phyloP scores from a whole-genome alignment of 2,329 filamentous ascomycete genomes.

The Colletotrichum zoysiae region DNA sequence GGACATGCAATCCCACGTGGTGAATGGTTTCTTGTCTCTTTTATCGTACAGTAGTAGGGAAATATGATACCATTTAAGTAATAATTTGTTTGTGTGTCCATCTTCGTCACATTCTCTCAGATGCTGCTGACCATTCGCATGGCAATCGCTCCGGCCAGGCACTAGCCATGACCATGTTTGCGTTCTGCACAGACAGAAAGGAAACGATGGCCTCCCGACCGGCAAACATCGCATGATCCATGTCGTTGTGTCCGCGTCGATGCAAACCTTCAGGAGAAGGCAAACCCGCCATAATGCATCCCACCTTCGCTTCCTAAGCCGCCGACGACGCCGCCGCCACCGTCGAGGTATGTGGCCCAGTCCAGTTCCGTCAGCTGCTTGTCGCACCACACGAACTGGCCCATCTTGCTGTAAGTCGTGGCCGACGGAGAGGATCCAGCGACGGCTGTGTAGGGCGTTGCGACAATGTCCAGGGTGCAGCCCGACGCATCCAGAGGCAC shows the following conservation, averaged over 20 bases:
- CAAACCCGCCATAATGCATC: background rate
- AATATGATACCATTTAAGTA: background rate
- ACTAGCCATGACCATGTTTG: background rate
- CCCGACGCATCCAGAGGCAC: too few species aligned
- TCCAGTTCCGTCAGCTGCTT: slow-evolving; percentile 47
- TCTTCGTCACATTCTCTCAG: too few species aligned
- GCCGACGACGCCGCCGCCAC: too few species aligned
- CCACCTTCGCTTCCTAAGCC: background rate
- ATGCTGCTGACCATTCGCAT: too few species aligned
- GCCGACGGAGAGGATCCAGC: slow-evolving; percentile 44
- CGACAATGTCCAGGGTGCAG: slow-evolving; percentile 46
- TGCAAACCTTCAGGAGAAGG: background rate
- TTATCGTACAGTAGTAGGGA: background rate
- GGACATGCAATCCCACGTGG: background rate
- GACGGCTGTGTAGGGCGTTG: slow-evolving; percentile 47
- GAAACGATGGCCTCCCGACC: too few species aligned
- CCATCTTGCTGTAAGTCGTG: slow-evolving; percentile 45
- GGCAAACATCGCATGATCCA: background rate
- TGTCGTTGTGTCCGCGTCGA: background rate
- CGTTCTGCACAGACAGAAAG: too few species aligned
- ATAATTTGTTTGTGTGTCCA: background rate
- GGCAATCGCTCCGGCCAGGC: background rate
- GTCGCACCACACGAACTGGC: slow-evolving; percentile 47
- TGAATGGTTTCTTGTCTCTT: slow-evolving; percentile 1
- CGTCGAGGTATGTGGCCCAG: slow-evolving; percentile 45